Evolutionary conservation across 2,329 filamentous ascomycete genomes (phyloP).

Genomic region (Nigrospora osmanthi): DNA sequence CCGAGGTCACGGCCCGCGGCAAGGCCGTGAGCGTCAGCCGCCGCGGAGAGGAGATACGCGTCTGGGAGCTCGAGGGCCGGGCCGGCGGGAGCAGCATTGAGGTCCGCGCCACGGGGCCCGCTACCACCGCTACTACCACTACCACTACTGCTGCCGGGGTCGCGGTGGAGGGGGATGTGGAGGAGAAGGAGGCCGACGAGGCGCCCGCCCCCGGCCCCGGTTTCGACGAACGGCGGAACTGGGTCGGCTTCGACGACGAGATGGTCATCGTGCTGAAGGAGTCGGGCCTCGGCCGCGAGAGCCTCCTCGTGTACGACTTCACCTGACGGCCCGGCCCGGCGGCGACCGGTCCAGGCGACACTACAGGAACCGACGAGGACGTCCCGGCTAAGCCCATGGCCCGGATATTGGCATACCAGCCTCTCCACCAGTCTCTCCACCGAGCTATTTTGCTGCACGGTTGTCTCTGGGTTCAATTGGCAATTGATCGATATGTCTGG

Average conservation of each 20-base stretch:
- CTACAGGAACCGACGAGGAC: no score
- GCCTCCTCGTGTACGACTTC: constrained; percentile 82
- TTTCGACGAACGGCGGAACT: constrained; percentile 45
- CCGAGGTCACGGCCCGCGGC: constrained; percentile 74
- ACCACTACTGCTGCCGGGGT: not conserved
- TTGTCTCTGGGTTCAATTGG: no score
- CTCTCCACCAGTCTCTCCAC: no score
- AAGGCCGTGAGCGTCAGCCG: constrained; percentile 86
- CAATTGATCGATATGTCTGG: no score
- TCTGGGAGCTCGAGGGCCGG: constrained; percentile 84
- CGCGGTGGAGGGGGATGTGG: constrained; percentile 11
- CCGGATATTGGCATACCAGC: no score
- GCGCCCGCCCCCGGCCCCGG: constrained; percentile 4
- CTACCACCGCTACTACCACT: not conserved
- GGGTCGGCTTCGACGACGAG: constrained; percentile 86
- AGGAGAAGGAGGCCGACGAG: constrained; percentile 1
- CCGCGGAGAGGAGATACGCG: constrained; percentile 68
- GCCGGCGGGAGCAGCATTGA: constrained; percentile 41
- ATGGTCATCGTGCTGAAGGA: constrained; percentile 83
- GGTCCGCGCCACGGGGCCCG: constrained; percentile 34
- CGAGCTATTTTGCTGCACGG: no score
- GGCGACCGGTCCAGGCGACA: not conserved
- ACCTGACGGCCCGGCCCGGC: constrained; percentile 38
- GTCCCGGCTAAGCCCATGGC: no score
- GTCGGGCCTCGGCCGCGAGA: constrained; percentile 57